A percentile compares a stretch with the other conserved stretches of the same genome.
Conservation (phyloP, 2,329 filamentous ascomycete species). For the Grosmannia penicillata region DNA sequence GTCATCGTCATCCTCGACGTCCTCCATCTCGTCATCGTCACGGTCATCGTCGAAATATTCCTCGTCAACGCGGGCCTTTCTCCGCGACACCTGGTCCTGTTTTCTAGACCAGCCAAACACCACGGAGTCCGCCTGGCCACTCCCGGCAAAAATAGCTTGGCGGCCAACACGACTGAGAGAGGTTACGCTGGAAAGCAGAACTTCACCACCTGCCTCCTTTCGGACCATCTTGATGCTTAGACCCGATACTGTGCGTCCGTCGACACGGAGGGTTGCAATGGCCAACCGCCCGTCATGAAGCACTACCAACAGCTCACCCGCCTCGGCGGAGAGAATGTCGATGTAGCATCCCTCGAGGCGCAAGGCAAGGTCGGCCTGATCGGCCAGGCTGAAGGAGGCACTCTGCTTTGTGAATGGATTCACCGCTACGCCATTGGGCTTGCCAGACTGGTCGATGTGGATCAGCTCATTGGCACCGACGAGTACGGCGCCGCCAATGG, state of each 20-base stretch:
- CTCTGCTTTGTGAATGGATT: slow-evolving; percentile 76
- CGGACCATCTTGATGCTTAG: slow-evolving; percentile 56
- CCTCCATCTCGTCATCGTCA: slow-evolving; percentile 40
- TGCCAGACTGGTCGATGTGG: slow-evolving; percentile 91
- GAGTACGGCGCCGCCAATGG: slow-evolving; percentile 77
- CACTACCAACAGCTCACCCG: slow-evolving; percentile 72
- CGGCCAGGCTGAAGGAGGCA: slow-evolving; percentile 71
- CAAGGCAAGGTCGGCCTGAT: slow-evolving; percentile 69
- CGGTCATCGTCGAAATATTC: slow-evolving; percentile 26
- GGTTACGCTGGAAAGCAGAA: slow-evolving; percentile 49
- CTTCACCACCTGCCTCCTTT: slow-evolving; percentile 43
- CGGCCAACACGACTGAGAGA: slow-evolving; percentile 55
- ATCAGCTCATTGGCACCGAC: slow-evolving; percentile 83
- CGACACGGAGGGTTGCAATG: slow-evolving; percentile 68
- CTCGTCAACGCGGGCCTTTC: slow-evolving; percentile 39
- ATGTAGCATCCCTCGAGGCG: slow-evolving; percentile 70
- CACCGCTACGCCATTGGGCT: slow-evolving; percentile 80
- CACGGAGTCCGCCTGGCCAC: slow-evolving; percentile 66
- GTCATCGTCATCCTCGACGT: slow-evolving; percentile 47
- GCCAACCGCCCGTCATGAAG: slow-evolving; percentile 61
- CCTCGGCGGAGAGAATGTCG: slow-evolving; percentile 60
- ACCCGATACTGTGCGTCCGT: slow-evolving; percentile 82
- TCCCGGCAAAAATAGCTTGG: slow-evolving; percentile 68
- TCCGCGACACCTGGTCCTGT: slow-evolving; percentile 43
- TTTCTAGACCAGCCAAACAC: slow-evolving; percentile 68